These are phyloP conservation scores for Alternaria burnsii DNA, from an alignment of 2,329 filamentous ascomycete genomes.

Conservation along the genomic window DNA sequence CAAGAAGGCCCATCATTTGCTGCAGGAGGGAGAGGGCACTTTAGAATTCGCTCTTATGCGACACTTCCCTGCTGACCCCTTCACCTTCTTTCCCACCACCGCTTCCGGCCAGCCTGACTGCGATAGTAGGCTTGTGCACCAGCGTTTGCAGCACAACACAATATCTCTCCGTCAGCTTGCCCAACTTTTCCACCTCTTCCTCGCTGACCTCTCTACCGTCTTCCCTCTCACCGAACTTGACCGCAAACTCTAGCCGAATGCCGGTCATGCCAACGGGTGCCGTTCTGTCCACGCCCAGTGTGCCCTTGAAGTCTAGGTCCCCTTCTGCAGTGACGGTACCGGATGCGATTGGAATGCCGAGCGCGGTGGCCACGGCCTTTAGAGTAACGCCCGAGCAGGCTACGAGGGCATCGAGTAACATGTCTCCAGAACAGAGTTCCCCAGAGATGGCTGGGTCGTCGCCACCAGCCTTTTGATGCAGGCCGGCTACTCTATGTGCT, in stretches of 20 bases:
- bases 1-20: no score
- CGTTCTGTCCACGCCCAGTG: conserved; percentile 57
- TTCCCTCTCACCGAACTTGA: conserved; percentile 49
- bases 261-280: conserved; percentile 59
- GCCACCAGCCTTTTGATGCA: conserved; percentile 60
- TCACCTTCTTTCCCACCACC: conserved; percentile 26
- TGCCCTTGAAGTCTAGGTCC: conserved; percentile 60
- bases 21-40: no score
- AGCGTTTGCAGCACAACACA: conserved; percentile 54
- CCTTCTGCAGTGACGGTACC: conserved; percentile 57
- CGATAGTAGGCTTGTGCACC: conserved; percentile 43
- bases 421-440: conserved; percentile 60
- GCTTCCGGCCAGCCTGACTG: conserved; percentile 35
- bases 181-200: conserved; percentile 56
- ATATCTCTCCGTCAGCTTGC: conserved; percentile 60
- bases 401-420: conserved; percentile 61
- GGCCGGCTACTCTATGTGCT: conserved; percentile 56
- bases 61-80: conserved; percentile 7
- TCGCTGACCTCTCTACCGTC: conserved; percentile 50
- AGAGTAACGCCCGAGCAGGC: conserved; percentile 62
- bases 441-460: conserved; percentile 54
- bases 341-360: conserved; percentile 54
- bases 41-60: conserved; percentile 11
- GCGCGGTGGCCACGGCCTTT: conserved; percentile 60
- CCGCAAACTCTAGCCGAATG: conserved; percentile 56